Evolutionary conservation across 768 basidiomycete genomes (phyloP).

Genomic region (Boletellus sp.): DNA sequence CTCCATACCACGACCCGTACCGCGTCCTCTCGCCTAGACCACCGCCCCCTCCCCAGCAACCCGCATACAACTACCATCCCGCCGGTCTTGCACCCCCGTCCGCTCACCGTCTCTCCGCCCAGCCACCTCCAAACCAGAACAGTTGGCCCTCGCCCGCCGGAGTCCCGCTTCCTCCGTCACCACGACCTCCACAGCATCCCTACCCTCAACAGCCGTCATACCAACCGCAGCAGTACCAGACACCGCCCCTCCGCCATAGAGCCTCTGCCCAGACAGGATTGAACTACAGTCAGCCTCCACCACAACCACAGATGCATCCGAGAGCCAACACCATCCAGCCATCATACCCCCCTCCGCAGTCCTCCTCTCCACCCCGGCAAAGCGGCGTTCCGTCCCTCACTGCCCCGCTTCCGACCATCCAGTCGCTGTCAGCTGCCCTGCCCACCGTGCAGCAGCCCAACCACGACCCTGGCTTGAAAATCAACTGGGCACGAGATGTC

Average conservation of each 20-base stretch:
- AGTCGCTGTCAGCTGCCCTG: conserved; percentile 51
- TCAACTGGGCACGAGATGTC: conserved; percentile 83
- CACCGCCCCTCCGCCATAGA: conserved; percentile 23
- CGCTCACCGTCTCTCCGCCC: conserved; percentile 17
- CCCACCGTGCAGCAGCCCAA: conserved; percentile 49
- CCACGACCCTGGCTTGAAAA: conserved; percentile 56
- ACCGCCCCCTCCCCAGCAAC: conserved; percentile 21
- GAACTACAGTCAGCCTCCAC: conserved; percentile 24
- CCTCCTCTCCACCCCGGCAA: conserved; percentile 24
- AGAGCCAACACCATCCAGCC: conserved; percentile 15
- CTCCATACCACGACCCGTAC: conserved; percentile 20
- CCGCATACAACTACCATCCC: conserved; percentile 14
- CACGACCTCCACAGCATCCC: conserved; percentile 18
- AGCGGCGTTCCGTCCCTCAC: conserved; percentile 49
- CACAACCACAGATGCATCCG: conserved; percentile 21
- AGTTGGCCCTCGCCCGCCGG: conserved; percentile 21
- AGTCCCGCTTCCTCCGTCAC: conserved; percentile 21
- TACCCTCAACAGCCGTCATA: conserved; percentile 14
- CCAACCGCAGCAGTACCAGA: conserved; percentile 21
- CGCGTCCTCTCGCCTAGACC: conserved; percentile 23
- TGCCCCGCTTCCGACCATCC: conserved; percentile 62
- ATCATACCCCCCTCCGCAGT: conserved; percentile 16
- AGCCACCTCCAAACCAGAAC: conserved; percentile 20
- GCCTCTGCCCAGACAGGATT: conserved; percentile 19
- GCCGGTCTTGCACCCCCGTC: conserved; percentile 10